These are phyloP conservation scores for Terfezia claveryi DNA, from an alignment of 495 filamentous ascomycete species.

Conservation along the genomic window DNA sequence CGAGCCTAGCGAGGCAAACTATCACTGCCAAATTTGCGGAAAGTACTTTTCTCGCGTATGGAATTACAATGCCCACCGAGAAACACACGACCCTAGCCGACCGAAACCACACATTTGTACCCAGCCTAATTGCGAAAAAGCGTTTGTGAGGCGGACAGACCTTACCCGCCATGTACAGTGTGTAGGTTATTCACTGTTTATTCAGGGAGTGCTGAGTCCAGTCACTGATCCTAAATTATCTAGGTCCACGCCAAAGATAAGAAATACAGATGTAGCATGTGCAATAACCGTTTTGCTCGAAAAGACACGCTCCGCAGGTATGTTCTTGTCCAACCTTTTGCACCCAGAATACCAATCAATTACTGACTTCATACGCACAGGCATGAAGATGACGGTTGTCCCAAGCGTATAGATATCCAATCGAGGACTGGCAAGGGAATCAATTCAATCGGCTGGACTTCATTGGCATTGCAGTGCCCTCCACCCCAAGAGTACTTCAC, in stretches of 20 bases:
- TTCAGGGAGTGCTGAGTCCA: too few relatives aligned
- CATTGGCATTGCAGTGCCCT: background rate
- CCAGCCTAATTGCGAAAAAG: conserved; percentile 41
- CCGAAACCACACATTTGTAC: conserved; percentile 48
- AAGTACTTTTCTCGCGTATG: conserved; percentile 68
- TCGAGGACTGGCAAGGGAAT: background rate
- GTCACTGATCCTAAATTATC: background rate
- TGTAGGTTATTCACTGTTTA: conserved; percentile 26
- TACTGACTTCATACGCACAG: conserved; percentile 20
- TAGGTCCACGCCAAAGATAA: conserved; percentile 52
- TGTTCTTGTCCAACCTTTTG: conserved; percentile 6
- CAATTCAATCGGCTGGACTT: background rate
- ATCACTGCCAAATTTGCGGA: conserved; percentile 53
- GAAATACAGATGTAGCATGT: conserved; percentile 48
- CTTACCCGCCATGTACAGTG: conserved; percentile 61
- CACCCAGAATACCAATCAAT: conserved; percentile 5
- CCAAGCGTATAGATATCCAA: conserved; percentile 40
- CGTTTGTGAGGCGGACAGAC: conserved; percentile 68
- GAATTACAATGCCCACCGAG: conserved; percentile 79
- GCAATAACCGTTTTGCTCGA: conserved; percentile 51
- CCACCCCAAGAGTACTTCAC: background rate
- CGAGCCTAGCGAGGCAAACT: conserved; percentile 53
- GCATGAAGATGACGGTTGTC: conserved; percentile 62
- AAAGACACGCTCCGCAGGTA: conserved; percentile 69
- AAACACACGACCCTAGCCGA: conserved; percentile 61